phyloP scores from a whole-genome alignment of 1,284 basidiomycete genomes.

The Ganoderma sinense region DNA sequence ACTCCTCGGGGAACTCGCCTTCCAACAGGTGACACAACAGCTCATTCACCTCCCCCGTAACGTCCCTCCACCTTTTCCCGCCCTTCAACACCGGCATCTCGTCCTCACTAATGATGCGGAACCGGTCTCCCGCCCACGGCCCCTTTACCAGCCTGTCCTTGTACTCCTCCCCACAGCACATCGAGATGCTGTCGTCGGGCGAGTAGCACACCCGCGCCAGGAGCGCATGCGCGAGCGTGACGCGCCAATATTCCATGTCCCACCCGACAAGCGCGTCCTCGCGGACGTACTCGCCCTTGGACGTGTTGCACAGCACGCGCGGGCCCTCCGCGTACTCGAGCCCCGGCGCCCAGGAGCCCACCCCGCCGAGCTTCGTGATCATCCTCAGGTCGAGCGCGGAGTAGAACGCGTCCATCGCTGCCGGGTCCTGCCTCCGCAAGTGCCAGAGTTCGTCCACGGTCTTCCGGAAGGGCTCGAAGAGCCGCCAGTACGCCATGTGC shows the following conservation, averaged over 20 bases:
- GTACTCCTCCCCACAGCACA: not conserved
- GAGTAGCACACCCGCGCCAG: not conserved
- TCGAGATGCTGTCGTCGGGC: not conserved
- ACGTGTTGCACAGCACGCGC: constrained; percentile 10
- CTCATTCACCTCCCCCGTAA: constrained; percentile 16
- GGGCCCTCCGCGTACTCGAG: not conserved
- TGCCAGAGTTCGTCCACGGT: not conserved
- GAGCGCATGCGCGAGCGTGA: not conserved
- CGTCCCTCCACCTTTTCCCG: constrained; percentile 26
- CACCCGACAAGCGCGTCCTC: not conserved
- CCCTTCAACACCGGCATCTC: not conserved
- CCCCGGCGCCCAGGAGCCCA: not conserved
- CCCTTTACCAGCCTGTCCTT: not conserved
- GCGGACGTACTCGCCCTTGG: constrained; percentile 11
- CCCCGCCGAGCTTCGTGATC: not conserved
- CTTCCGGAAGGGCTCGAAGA: not conserved
- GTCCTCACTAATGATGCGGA: constrained; percentile 4
- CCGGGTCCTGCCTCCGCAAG: not conserved
- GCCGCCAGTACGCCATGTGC: not conserved
- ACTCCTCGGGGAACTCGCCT: not conserved
- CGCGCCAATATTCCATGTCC: not conserved
- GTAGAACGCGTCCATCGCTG: not conserved
- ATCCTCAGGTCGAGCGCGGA: not conserved
- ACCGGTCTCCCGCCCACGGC: constrained; percentile 10
- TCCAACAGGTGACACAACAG: constrained; percentile 11